Conservation (phyloP, 805 yeast species). For the Cyberlindnera japonica region DNA sequence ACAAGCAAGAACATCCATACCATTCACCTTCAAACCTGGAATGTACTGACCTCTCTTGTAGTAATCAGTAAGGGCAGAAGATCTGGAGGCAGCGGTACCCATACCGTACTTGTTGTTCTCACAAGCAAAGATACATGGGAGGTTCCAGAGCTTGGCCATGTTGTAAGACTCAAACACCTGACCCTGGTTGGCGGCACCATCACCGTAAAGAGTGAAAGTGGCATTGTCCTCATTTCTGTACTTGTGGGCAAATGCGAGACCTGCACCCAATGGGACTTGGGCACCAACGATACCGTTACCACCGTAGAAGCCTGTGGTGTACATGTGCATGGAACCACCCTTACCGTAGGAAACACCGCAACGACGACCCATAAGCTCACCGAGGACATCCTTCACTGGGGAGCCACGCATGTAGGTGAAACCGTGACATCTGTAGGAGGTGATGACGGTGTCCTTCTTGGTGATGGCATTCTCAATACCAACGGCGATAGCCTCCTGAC, state of each 20-base stretch:
- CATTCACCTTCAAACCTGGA: conserved; percentile 97
- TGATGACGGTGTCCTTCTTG: conserved; percentile 81
- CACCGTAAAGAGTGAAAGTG: conserved; percentile 91
- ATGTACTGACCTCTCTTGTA: conserved; percentile 99
- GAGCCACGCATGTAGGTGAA: conserved; percentile 97
- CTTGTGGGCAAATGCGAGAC: conserved; percentile 97
- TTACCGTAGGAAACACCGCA: conserved; percentile 94
- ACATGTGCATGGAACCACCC: conserved; percentile 99
- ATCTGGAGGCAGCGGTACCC: conserved; percentile 98
- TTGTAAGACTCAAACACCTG: conserved; percentile 97
- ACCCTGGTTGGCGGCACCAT: conserved; percentile 99
- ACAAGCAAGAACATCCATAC: conserved; percentile 95
- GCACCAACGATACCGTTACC: conserved; percentile 99
- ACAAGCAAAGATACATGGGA: conserved; percentile 93
- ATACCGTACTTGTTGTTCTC: conserved; percentile 99
- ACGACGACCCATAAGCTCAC: conserved; percentile 96
- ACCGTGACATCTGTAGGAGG: conserved; percentile 99
- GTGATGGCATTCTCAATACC: conserved; percentile 96
- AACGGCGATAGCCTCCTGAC: conserved; percentile 98
- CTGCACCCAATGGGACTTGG: conserved; percentile 97
- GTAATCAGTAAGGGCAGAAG: conserved; percentile 94
- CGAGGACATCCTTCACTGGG: conserved; percentile 82
- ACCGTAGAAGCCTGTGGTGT: conserved; percentile 92
- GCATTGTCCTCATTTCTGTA: conserved; percentile 79
- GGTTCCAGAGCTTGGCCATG: conserved; percentile 98